These are phyloP conservation scores for Arxiozyma bovina DNA, from an alignment of 1,139 yeast genomes.

Conservation along the genomic window DNA sequence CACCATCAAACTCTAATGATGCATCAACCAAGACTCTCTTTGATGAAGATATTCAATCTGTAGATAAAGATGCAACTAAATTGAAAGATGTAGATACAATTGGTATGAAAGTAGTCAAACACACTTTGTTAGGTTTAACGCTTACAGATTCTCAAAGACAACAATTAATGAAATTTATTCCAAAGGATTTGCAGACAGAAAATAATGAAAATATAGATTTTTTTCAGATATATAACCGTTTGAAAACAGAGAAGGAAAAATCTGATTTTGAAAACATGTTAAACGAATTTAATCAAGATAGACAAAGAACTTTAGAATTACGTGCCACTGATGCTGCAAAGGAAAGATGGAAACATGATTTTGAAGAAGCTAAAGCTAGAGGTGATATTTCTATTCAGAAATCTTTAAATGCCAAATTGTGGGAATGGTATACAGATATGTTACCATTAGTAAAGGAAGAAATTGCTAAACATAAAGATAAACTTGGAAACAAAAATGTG, in stretches of 20 bases:
- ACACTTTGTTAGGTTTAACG: slow-evolving; percentile 60
- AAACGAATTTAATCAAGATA: slow-evolving; percentile 58
- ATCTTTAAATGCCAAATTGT: slow-evolving; percentile 62
- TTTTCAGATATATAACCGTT: slow-evolving; percentile 50
- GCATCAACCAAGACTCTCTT: slow-evolving; percentile 1
- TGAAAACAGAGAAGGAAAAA: slow-evolving; percentile 46
- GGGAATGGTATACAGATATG: slow-evolving; percentile 66
- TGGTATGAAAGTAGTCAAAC: slow-evolving; percentile 74
- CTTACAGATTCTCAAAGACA: slow-evolving; percentile 26
- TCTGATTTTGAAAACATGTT: slow-evolving; percentile 52
- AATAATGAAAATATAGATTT: slow-evolving; percentile 46
- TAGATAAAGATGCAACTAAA: slow-evolving; percentile 46
- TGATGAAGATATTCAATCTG: not conserved
- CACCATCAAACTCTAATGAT: not conserved
- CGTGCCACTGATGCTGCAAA: slow-evolving; percentile 79
- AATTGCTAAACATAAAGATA: slow-evolving; percentile 17
- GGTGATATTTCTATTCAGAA: slow-evolving; percentile 53
- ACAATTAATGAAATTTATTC: slow-evolving; percentile 33
- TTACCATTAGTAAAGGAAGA: slow-evolving; percentile 54
- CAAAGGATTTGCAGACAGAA: slow-evolving; percentile 13
- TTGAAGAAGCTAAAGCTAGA: slow-evolving; percentile 56
- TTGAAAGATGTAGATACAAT: slow-evolving; percentile 66
- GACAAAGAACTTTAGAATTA: slow-evolving; percentile 70
- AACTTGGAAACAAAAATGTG: slow-evolving; percentile 38
- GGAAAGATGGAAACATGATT: slow-evolving; percentile 81